Percentiles rank a stretch among this genome's conserved stretches.
Conservation (phyloP, 2,329 filamentous ascomycete genomes). For the Seiridium cupressi region DNA sequence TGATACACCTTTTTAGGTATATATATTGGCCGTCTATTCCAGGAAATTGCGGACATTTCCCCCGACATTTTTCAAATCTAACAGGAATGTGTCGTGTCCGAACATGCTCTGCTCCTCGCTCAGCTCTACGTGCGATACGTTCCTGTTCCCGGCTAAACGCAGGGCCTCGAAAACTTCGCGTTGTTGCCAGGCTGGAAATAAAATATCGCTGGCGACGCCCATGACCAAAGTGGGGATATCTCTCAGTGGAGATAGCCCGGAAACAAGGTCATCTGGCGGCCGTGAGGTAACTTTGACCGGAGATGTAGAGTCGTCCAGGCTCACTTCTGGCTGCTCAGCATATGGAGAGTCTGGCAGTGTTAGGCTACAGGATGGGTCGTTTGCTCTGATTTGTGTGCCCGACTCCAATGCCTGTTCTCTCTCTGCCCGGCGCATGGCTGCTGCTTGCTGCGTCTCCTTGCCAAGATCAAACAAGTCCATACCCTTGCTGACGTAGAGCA, state of each 20-base stretch:
- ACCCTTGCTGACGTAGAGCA: conserved; percentile 95
- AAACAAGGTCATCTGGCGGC: conserved; percentile 77
- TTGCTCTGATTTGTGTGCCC: conserved; percentile 29
- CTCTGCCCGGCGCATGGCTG: conserved; percentile 59
- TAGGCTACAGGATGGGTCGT: conserved; percentile 66
- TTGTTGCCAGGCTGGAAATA: conserved; percentile 98
- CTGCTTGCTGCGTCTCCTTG: conserved; percentile 62
- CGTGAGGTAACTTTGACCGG: conserved; percentile 35
- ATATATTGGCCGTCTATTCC: conserved; percentile 36
- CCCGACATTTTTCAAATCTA: conserved; percentile 90
- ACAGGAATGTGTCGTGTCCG: conserved; percentile 92
- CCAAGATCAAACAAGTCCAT: conserved; percentile 98
- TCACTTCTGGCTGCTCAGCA: conserved; percentile 68
- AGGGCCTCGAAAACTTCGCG: conserved; percentile 87
- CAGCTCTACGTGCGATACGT: conserved; percentile 84
- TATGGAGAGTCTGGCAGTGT: conserved; percentile 83
- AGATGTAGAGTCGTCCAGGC: conserved; percentile 27
- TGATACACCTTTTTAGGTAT: not conserved
- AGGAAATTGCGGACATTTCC: conserved; percentile 80
- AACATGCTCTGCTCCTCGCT: conserved; percentile 94
- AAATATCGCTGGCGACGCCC: conserved; percentile 91
- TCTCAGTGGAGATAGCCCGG: conserved; percentile 68
- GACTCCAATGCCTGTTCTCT: conserved; percentile 58
- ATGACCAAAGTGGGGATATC: conserved; percentile 84
- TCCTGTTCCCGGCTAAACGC: conserved; percentile 71